phyloP scores from a whole-genome alignment of 2,329 filamentous ascomycete genomes.

The Remersonia thermophila region DNA sequence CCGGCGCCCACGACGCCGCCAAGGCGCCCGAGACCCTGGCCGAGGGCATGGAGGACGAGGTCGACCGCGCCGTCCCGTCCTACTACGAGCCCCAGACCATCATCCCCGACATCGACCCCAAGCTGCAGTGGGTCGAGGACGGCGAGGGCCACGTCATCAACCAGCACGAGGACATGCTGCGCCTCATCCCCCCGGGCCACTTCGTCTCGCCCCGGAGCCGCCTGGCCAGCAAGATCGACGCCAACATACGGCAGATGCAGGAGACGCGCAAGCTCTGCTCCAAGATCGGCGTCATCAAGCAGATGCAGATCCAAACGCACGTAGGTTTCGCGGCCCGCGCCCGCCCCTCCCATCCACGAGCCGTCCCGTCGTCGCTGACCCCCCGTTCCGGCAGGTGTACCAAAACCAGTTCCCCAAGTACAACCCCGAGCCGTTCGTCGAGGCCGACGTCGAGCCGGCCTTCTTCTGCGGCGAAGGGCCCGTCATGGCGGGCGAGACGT shows the following conservation, averaged over 20 bases:
- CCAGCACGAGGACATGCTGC: constrained; percentile 72
- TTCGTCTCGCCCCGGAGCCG: constrained; percentile 66
- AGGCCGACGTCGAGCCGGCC: constrained; percentile 77
- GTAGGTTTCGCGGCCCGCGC: too few species aligned
- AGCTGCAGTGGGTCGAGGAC: constrained; percentile 80
- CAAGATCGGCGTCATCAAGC: constrained; percentile 95
- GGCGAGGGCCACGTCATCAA: constrained; percentile 80
- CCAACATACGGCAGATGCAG: constrained; percentile 89
- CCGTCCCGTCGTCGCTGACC: constrained; percentile 16
- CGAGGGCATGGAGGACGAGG: constrained; percentile 86
- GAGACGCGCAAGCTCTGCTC: constrained; percentile 91
- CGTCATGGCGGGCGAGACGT: constrained; percentile 72
- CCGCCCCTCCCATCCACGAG: too few species aligned
- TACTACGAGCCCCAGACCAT: constrained; percentile 85
- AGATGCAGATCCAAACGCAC: constrained; percentile 98
- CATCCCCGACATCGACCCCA: constrained; percentile 70
- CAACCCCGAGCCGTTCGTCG: constrained; percentile 76
- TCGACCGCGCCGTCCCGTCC: constrained; percentile 75
- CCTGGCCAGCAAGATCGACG: constrained; percentile 68
- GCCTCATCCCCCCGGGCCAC: constrained; percentile 58
- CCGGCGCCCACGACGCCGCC: constrained; percentile 34
- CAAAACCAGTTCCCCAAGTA: constrained; percentile 98
- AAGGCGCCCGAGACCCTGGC: constrained; percentile 64
- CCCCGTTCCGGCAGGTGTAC: constrained; percentile 78
- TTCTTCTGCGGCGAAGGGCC: constrained; percentile 82